Base-by-base conservation (phyloP, 2,329 filamentous ascomycete species). In the Macrophomina tecta region DNA sequence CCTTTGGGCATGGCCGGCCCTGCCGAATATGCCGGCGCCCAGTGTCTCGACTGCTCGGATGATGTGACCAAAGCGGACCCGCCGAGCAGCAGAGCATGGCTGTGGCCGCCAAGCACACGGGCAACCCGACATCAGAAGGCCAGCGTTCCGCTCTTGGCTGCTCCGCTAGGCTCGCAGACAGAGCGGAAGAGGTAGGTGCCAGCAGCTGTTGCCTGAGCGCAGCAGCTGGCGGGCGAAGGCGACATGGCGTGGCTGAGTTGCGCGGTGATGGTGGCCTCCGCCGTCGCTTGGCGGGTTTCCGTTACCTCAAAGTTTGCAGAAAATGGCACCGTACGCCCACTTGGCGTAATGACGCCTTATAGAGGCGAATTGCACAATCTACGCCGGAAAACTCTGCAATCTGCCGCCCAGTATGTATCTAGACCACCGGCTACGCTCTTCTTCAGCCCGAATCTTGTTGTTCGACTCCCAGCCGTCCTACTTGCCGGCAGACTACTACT, bases 321-420 rank as follows among this genome's bases (percentile, higher is more conserved):
- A 65, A 58, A 36, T 23, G 64, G 42, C 42, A 8, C 38, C 16
- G 18, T 34, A 45, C 45, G 55, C 64, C 64, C 64, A 66, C 64
- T 60, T 66, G 64, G 64, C 53, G 40, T 38, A 38, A 66, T 66
- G 64, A 66, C 64, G 64, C 64, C 64, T 66, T 66, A 18, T 28
- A 61, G 9, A 60, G 53, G 45, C 53, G 46, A 52, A 66, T 66
- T 61, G 64, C 64, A 66, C 64, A 60, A 66, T 66, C 53, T 49
- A 12, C 6, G 42, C 46, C 55, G 46, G 55, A 66, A 66, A 61
- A 66, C 11, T 66, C 46, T 66, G 64, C 53, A 52, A 14, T 12
- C 34, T 38, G 23, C 61, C 53, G 55, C 9, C 23, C 64, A 65
- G 52, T 61, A 66, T 66, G 64, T 66, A 66, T 58, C 53, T 66